Conservation (phyloP, 2,329 filamentous ascomycete genomes). For the Trichoderma lentiforme region DNA sequence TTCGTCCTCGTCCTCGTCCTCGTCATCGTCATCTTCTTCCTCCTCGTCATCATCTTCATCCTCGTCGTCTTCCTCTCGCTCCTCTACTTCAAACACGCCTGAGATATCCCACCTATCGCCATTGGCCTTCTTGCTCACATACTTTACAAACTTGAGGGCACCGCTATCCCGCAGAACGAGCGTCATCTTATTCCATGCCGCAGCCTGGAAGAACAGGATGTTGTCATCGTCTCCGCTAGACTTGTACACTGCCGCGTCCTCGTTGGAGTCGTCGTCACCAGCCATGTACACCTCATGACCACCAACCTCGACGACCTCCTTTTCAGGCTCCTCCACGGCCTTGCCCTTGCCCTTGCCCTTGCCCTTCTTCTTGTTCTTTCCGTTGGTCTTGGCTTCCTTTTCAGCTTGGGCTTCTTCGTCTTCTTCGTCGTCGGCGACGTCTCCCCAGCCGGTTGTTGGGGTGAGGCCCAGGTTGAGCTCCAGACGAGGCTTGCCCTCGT, state of each 20-base stretch:
- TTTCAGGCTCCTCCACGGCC: slow-evolving; percentile 27
- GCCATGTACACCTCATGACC: slow-evolving; percentile 94
- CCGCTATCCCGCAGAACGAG: slow-evolving; percentile 86
- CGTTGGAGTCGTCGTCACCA: slow-evolving; percentile 66
- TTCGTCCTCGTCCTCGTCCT: slow-evolving; percentile 51
- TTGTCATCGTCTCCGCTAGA: slow-evolving; percentile 72
- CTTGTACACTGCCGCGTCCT: slow-evolving; percentile 86
- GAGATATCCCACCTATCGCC: slow-evolving; percentile 93
- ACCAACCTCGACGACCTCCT: slow-evolving; percentile 57
- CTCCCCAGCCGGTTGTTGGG: slow-evolving; percentile 80
- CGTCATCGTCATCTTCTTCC: slow-evolving; percentile 41
- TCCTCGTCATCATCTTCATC: slow-evolving; percentile 34
- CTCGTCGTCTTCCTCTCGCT: slow-evolving; percentile 42
- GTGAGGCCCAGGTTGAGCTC: slow-evolving; percentile 88
- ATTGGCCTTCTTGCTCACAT: slow-evolving; percentile 75
- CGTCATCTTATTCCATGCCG: slow-evolving; percentile 84
- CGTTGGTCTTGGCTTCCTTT: slow-evolving; percentile 31
- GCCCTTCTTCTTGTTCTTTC: slow-evolving; percentile 23
- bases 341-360: slow-evolving; percentile 33
- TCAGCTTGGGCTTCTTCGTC: slow-evolving; percentile 33
- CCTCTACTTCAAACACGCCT: slow-evolving; percentile 70
- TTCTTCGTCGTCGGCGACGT: slow-evolving; percentile 52
- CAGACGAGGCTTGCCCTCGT: slow-evolving; percentile 72
- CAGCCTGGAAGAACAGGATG: slow-evolving; percentile 61
- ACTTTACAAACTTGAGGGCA: slow-evolving; percentile 91